Base-by-base conservation (phyloP, 805 yeast species). In the Metschnikowia rubicola region DNA sequence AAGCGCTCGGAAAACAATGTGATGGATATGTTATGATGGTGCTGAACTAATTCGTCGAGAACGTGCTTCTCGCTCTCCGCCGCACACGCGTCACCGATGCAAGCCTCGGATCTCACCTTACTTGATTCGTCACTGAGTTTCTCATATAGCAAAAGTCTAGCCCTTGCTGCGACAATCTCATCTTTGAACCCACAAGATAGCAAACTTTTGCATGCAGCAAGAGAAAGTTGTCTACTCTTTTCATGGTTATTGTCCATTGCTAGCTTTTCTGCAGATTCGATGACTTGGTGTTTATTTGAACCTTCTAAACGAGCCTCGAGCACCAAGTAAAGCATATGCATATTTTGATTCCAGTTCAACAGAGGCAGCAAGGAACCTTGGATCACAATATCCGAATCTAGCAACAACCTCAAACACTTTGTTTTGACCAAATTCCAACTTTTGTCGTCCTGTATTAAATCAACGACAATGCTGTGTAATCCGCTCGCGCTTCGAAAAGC, bases 81-180 rank as follows among this genome's bases (percentile, higher is more conserved):
- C 12, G 33, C 12, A 11, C 46, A 43, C 29, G 30, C 35, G 10
- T 12, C 44, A 8, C 34, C 21, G 10, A 35, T 21, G 13, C 53
- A 43, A 3, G 53, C 44, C 37, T 41, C 28, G 3, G 31, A 35
- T 32, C 53, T 35, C 9, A 50, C 48, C 3, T 15, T 35, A 6
- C 13, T 35, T 2, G 51, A 46, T 5, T 50, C 53, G 34, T 50
- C 53, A 17, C 41, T 43, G 21, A 50, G 53, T 19, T 35, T 37
- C 17, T 31, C 35, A 26, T 37, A 44, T 12, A 46, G 38, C n/a
- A 34, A 19, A 9, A 37, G 37, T 33, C 15, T 37, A 9, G 26
- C 11, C 10, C 26, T 37, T 8, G 49, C 40, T 3, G 30, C 32
- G n/a, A 34, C 40, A 3, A 11, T 5, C 3, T 33, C n/a, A 10